Base-by-base conservation (phyloP, 768 basidiomycete genomes). In the Calocybe indica region DNA sequence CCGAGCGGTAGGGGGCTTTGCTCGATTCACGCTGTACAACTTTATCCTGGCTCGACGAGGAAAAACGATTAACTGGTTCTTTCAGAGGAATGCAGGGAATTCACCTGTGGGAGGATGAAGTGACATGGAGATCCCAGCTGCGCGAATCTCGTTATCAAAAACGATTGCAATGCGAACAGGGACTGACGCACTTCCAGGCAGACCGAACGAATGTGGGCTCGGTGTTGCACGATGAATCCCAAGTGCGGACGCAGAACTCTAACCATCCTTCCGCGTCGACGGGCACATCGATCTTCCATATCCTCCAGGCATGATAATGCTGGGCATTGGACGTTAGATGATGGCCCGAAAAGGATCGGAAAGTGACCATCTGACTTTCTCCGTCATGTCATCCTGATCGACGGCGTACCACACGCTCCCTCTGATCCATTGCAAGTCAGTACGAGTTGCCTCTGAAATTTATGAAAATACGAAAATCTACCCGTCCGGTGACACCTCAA, bases 151-250 rank as follows among this genome's bases (percentile, higher is more conserved):
- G 10, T 28, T 10, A 38, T 37, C 32, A 7, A 28, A 31, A 39
- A 44, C 4, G 8, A 5, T 46, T 22, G 22, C 22, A 22, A 22
- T 22, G 13, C 28, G 6, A 13, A 40, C 44, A n/a, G 11, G 10
- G 41, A 11, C 29, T 0, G 22, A 62, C 74, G 48, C 50, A 76
- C 76, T 78, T 78, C 76, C 75, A 77, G 4, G 76, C 70, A 6
- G 75, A 77, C 39, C 76, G 72, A 11, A 78, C 72, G 48, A 70
- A 74, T 9, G 77, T 78, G 12, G 77, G 77, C 57, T 79, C 72
- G 2, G 76, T 79, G 53, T 80, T 79, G 60, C 74, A 74, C 6
- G 75, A 74, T n/a, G 74, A 75, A 52, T 79, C 77, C 77, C 78
- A 80, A 0, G 73, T 72, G 42, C 77, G 72, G 14, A 74, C 75